Conservation (phyloP, 2,329 filamentous ascomycete genomes). For the Pseudogymnoascus sp. region DNA sequence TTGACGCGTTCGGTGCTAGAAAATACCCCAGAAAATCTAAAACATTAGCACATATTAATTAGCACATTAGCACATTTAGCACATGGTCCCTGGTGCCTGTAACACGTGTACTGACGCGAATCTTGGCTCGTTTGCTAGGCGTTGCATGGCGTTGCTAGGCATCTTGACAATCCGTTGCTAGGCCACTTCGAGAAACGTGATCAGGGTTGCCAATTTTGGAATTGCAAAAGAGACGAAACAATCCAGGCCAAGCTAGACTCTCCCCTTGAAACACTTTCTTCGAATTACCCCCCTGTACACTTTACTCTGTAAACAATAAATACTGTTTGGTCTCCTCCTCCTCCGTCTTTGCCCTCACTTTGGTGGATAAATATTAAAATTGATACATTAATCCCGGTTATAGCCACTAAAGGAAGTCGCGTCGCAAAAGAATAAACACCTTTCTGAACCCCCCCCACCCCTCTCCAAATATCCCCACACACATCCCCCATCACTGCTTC, state of each 20-base stretch:
- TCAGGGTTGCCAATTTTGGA: slow-evolving; percentile 5
- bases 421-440: slow-evolving; percentile 8
- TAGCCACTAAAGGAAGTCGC: slow-evolving; percentile 2
- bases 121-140: too few species aligned
- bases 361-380: slow-evolving; percentile 4
- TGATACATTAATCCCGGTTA: slow-evolving; percentile 3
- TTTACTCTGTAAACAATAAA: slow-evolving; percentile 4
- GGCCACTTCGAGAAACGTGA: slow-evolving; percentile 1
- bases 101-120: slow-evolving; percentile 1
- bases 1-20: slow-evolving; percentile 2
- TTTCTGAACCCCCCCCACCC: too few species aligned
- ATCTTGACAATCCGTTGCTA: neutral
- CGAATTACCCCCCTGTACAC: slow-evolving; percentile 3
- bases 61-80: too few species aligned
- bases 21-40: slow-evolving; percentile 7
- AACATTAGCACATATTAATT: slow-evolving; percentile 1
- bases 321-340: neutral
- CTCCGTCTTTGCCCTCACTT: neutral
- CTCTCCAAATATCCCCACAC: too few species aligned
- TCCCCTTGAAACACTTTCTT: slow-evolving; percentile 8
- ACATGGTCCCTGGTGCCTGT: slow-evolving; percentile 6
- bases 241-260: slow-evolving; percentile 9
- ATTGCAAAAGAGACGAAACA: slow-evolving; percentile 5
- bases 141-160: slow-evolving; percentile 1
- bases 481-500: neutral